phyloP scores from a whole-genome alignment of 129 eudicot genomes.

The Flaveria sonorensis region DNA sequence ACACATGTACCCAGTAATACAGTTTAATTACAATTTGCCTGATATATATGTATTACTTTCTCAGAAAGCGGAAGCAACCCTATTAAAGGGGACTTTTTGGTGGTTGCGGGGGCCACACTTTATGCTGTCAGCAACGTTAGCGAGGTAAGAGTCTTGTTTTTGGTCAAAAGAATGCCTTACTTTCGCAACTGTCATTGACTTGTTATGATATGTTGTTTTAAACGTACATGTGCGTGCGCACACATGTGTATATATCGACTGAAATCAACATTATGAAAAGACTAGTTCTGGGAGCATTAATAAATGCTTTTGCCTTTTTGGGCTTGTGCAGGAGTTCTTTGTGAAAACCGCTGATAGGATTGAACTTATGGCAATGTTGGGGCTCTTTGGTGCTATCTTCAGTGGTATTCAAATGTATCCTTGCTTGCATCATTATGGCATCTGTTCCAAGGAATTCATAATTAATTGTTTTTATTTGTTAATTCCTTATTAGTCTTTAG shows the following conservation, averaged over 20 bases:
- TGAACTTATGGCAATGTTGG: conserved; percentile 96
- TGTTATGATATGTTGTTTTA: conserved; percentile 3
- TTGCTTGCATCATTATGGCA: conserved; percentile 22
- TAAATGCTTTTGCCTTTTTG: background rate
- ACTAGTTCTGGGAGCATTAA: background rate
- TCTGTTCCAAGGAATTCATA: too few relatives aligned
- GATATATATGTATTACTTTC: background rate
- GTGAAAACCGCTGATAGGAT: conserved; percentile 86
- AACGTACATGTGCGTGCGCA: background rate
- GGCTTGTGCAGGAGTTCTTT: conserved; percentile 69
- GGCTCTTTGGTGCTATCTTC: conserved; percentile 82
- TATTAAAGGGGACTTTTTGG: conserved; percentile 77
- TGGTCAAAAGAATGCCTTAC: background rate
- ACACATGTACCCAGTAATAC: background rate
- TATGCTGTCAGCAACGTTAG: conserved; percentile 87
- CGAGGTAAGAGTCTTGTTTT: conserved; percentile 51
- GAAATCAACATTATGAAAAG: background rate
- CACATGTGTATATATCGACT: background rate
- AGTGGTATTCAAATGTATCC: conserved; percentile 96
- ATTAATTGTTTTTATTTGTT: background rate
- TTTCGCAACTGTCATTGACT: background rate
- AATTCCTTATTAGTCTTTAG: background rate
- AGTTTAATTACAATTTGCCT: background rate
- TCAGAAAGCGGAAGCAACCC: conserved; percentile 76
- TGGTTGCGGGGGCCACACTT: conserved; percentile 85